These are phyloP conservation scores for Massariosphaeria phaeospora DNA, from an alignment of 495 filamentous ascomycete genomes.

Conservation along the genomic window DNA sequence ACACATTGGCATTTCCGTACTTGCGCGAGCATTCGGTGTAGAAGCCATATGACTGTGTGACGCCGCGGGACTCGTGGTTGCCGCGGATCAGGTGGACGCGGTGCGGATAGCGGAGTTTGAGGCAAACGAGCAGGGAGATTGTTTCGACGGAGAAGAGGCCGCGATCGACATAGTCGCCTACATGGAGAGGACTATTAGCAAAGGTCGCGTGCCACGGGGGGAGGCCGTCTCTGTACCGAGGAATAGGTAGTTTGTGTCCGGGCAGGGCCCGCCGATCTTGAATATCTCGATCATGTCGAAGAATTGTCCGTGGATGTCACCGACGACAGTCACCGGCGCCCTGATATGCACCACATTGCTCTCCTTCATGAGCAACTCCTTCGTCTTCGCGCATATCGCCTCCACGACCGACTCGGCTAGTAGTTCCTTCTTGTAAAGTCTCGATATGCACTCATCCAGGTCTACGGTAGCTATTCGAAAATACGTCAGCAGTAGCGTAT, in stretches of 20 bases:
- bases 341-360: conserved; percentile 98
- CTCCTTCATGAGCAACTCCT: conserved; percentile 98
- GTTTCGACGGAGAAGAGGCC: conserved; percentile 97
- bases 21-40: conserved; percentile 97
- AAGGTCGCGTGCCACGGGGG: conserved; percentile 14
- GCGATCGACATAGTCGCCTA: conserved; percentile 95
- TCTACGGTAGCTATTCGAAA: conserved; percentile 75
- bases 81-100: conserved; percentile 91
- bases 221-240: conserved; percentile 58
- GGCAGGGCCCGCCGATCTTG: conserved; percentile 92
- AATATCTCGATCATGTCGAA: conserved; percentile 99
- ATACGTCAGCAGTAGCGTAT: neutral
- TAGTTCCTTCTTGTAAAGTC: conserved; percentile 92
- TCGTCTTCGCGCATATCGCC: conserved; percentile 98
- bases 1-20: conserved; percentile 96
- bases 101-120: conserved; percentile 88
- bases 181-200: neutral
- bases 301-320: conserved; percentile 98
- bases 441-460: conserved; percentile 93
- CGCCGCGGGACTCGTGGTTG: conserved; percentile 94
- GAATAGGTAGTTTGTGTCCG: conserved; percentile 96
- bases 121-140: conserved; percentile 88
- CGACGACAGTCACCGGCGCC: conserved; percentile 95
- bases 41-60: conserved; percentile 98
- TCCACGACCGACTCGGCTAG: conserved; percentile 97